Evolutionary conservation across 768 basidiomycete genomes (phyloP), one percentile per base, ranked within the genome.

Genomic region (Erythrobasidium yunnanense): DNA sequence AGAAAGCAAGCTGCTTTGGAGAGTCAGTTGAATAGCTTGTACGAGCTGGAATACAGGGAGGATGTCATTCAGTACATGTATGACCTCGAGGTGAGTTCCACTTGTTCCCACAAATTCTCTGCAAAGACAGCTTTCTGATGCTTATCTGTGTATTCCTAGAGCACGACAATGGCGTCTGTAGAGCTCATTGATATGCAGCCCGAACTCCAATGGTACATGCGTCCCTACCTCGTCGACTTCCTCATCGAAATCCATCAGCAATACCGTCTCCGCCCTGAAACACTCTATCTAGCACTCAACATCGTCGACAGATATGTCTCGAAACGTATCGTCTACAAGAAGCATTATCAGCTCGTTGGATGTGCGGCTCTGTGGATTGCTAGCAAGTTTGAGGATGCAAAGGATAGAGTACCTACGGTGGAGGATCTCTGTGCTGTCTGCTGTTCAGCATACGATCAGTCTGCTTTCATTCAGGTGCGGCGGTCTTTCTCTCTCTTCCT

Each of bases 271-370:
- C 90, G 95, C 46, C 95, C 95, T 11, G 95, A 99, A 80, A 97
- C 95, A 4, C 83, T 99, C 70, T 97, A 97, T 77, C 88, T 99
- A 76, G 88, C 93, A 11, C 84, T 97, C 77, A 97, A 97, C 80
- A 95, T 99, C 75, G 86, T 97, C 77, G 95, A 99, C 78, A 90
- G 95, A 73, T 99, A 97, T 77, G 90, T 97, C 29, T 97, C 95
- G 54, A 91, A 95, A 71, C 88, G 95, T 58, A 86, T 99, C 69
- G 95, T 99, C 68, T 96, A 90, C 79, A 90, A 90, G 80, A 97
- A 93, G 77, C 95, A 99, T 78, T 97, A 99, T 75, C 95, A 99
- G 74, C 87, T 99, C 66, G 93, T 97, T 65, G 95, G 95, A 20
- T 99, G 95, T 55, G 90, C 92, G 23, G 90, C 95, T 38, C 82